Evolutionary conservation across 164 flowering plant genomes (phyloP), one percentile per base, ranked within the genome.

Genomic region (Hamamelis virginiana): DNA sequence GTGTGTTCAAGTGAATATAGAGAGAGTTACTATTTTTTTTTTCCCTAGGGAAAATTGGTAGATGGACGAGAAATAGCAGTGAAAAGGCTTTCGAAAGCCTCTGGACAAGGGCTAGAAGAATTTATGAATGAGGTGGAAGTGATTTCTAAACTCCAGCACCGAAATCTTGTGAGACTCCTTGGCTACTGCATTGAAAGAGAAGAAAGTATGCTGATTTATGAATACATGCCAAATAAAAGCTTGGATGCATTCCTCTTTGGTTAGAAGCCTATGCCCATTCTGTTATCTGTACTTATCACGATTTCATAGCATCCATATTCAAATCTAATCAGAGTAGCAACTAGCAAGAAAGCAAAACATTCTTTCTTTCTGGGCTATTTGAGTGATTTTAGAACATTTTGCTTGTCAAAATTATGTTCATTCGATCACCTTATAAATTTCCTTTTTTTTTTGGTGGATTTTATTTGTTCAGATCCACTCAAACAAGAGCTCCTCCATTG

Each of bases 41-140:
- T 33, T 33, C 44, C 73, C 1, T 59, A 80, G 86, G 86, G 84
- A 62, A 73, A 25, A 19, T 67, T 78, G 44, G 57, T 55, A 28
- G 73, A 68, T 15, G 82, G 80, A 43, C 61, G 65, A 44, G 81
- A 68, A 62, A 70, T 83, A 50, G 84, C 84, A n/a, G 84, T 84
- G 25, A 84, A 84, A 51, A 77, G 85, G 21, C 81, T 84, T 11
- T 81, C 80, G 1, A 70, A 62, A 22, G 68, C 74, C 1, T 77
- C 84, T 21, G 76, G 82, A 9, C 84, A 80, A 71, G 87, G 87
- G 28, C 28, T 72, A 1, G 78, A 69, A 55, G 85, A 84, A 66
- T 81, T 84, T 43, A 84, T 73, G 82, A 81, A 79, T 66, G 87
- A 84, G 55, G 82, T 80, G 8, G 59, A 64, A 23, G 64, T 78